Evolutionary conservation across 139 green algal species (phyloP).

Genomic region (Haematococcus sp.): DNA sequence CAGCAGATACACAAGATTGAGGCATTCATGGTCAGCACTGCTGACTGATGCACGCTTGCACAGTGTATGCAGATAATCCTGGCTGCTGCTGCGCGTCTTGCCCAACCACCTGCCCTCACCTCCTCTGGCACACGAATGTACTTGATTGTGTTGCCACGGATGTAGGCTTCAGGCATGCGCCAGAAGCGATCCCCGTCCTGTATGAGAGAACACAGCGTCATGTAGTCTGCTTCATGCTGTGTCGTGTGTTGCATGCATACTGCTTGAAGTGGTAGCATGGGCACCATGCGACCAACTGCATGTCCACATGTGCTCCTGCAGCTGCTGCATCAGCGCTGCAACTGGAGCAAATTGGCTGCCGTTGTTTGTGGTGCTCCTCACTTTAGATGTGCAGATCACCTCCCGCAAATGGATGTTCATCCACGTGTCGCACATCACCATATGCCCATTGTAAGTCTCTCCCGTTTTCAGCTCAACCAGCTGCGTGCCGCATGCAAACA

Average conservation of each 20-base stretch:
- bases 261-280: neutral
- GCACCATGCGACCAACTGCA: neutral
- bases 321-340: no score
- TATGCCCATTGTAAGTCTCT: slow-evolving; percentile 97
- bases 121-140: slow-evolving; percentile 97
- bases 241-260: neutral
- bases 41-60: no score
- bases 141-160: slow-evolving; percentile 98
- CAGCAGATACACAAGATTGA: slow-evolving; percentile 11
- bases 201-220: neutral
- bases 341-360: neutral
- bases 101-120: no score
- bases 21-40: no score
- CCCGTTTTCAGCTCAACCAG: slow-evolving; percentile 98
- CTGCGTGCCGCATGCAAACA: slow-evolving; percentile 42
- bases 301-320: neutral
- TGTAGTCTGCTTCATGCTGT: neutral
- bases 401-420: slow-evolving; percentile 98
- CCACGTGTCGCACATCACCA: slow-evolving; percentile 96
- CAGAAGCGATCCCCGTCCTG: slow-evolving; percentile 96
- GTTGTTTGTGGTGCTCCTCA: slow-evolving; percentile 12
- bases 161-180: slow-evolving; percentile 91
- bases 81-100: no score
- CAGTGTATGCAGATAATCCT: no score
- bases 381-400: slow-evolving; percentile 97